phyloP scores from a whole-genome alignment of 768 basidiomycete species.

The Tremella fuciformis region DNA sequence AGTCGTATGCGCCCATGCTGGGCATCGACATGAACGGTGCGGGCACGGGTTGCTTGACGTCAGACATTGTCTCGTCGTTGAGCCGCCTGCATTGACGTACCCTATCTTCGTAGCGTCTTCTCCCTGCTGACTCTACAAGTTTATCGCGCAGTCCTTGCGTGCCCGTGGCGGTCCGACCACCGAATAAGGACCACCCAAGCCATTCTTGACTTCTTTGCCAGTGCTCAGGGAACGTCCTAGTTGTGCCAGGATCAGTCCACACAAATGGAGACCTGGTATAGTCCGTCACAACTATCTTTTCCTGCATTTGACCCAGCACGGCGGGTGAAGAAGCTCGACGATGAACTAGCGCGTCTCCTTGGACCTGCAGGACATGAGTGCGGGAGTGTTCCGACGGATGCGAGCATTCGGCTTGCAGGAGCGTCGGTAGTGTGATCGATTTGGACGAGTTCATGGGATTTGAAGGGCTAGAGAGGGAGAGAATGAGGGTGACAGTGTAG shows the following conservation, averaged over 20 bases:
- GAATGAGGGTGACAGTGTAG: constrained; percentile 38
- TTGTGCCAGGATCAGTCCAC: neutral
- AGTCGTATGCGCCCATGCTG: neutral
- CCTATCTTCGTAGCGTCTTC: no score
- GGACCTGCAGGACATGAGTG: neutral
- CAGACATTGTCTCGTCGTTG: no score
- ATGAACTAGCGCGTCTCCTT: neutral
- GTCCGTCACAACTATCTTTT: neutral
- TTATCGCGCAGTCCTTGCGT: no score
- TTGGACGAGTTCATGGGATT: constrained; percentile 18
- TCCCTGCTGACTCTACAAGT: no score
- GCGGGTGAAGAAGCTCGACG: neutral
- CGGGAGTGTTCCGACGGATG: neutral
- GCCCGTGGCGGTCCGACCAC: no score
- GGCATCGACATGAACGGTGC: no score
- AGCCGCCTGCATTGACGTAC: no score
- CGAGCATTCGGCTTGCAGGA: neutral
- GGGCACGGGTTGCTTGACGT: no score
- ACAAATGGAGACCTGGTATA: neutral
- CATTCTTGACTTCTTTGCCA: neutral
- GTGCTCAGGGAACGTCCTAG: neutral
- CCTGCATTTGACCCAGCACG: constrained; percentile 1
- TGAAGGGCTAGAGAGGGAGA: constrained; percentile 26
- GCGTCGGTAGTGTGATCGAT: constrained; percentile 18
- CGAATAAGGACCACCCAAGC: neutral